Evolutionary conservation across 768 basidiomycete species (phyloP).

Genomic region (Rhizopogon sp.): DNA sequence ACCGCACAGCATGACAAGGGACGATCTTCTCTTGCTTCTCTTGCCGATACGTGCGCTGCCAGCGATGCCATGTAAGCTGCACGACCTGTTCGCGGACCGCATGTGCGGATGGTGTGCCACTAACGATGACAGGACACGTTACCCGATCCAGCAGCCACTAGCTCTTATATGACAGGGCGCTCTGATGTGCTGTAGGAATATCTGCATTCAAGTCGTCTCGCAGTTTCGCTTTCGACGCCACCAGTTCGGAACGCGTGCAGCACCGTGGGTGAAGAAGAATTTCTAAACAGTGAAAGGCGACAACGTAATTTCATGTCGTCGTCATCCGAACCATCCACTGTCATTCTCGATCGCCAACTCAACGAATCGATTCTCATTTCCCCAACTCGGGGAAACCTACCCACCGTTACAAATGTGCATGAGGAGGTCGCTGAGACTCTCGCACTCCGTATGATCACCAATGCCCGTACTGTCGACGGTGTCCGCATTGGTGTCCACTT

Average conservation of each 20-base stretch:
- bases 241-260: neutral
- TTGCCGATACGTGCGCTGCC: neutral
- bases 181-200: neutral
- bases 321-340: slow-evolving; percentile 21
- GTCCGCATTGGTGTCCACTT: slow-evolving; percentile 56
- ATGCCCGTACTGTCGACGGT: slow-evolving; percentile 45
- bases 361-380: slow-evolving; percentile 6
- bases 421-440: slow-evolving; percentile 55
- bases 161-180: neutral
- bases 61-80: neutral
- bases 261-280: neutral
- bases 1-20: neutral
- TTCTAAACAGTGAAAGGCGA: neutral
- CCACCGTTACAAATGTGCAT: slow-evolving; percentile 53
- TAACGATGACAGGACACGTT: no score
- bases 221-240: neutral
- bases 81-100: neutral
- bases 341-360: neutral
- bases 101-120: neutral
- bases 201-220: neutral
- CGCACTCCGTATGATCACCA: slow-evolving; percentile 48
- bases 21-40: neutral
- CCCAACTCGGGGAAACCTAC: slow-evolving; percentile 10
- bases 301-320: slow-evolving; percentile 4
- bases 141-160: no score